Evolutionary conservation across 2,329 filamentous ascomycete genomes (phyloP).

Genomic region (Claviceps humidiphila): DNA sequence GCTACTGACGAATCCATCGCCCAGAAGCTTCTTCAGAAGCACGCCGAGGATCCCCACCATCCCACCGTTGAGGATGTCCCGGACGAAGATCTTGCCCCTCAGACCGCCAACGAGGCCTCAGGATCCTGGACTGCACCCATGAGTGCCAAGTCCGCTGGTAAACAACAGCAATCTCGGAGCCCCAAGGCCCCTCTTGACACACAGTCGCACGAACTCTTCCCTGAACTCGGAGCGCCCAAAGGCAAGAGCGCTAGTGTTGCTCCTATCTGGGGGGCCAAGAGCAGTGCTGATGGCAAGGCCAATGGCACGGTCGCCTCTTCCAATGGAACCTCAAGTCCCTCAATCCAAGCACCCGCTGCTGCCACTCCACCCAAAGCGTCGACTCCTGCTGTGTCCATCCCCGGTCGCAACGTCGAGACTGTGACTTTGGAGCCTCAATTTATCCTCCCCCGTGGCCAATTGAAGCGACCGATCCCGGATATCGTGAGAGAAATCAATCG

Average conservation of each 20-base stretch:
- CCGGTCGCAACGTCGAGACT: constrained; percentile 68
- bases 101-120: constrained; percentile 31
- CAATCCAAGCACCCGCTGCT: constrained; percentile 49
- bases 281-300: constrained; percentile 33
- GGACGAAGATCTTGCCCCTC: constrained; percentile 63
- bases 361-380: constrained; percentile 25
- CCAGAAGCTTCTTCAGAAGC: constrained; percentile 52
- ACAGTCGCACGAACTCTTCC: constrained; percentile 82
- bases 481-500: constrained; percentile 86
- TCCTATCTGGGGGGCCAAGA: constrained; percentile 68
- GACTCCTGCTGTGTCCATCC: constrained; percentile 51
- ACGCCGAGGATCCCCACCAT: constrained; percentile 39
- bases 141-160: constrained; percentile 53
- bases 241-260: constrained; percentile 54
- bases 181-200: constrained; percentile 51
- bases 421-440: constrained; percentile 63
- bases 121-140: constrained; percentile 34
- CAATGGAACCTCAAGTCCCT: constrained; percentile 45
- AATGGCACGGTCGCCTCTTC: constrained; percentile 42
- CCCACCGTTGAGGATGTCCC: constrained; percentile 67
- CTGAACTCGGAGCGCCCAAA: constrained; percentile 63
- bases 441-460: constrained; percentile 60
- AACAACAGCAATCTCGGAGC: constrained; percentile 46
- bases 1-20: constrained; percentile 39
- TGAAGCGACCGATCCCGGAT: constrained; percentile 76